Evolutionary conservation across 306 rosid genomes (phyloP), one percentile per base, ranked within the genome.

Genomic region (Lathyrus sativus): DNA sequence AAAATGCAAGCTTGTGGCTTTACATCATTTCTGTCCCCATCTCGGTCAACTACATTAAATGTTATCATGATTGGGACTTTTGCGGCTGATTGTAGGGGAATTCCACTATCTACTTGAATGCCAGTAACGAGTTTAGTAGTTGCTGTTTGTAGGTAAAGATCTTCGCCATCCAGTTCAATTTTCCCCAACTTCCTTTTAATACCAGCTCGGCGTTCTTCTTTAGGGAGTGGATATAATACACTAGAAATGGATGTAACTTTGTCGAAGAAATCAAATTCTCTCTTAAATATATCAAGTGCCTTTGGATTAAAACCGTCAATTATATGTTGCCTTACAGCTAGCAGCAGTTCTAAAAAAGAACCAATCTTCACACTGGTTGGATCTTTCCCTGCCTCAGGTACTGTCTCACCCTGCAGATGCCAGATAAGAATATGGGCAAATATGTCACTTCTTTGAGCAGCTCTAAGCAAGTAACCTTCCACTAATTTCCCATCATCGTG

Each of bases 181-280:
- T 88, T 86, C 90, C 86, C 97, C 84, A 90, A 87, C 85, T 90
- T 97, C 75, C 85, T 93, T 55, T 86, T 76, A 43, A 93, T 93
- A 64, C 98, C 95, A 72, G 95, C 97, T 76, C 90, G 87, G 19
- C 97, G 93, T 76, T 93, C 96, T 67, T 88, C 98, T 84, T 93
- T 93, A 13, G 92, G 87, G 75, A 90, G 83, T 17, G 91, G 95
- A 75, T 65, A 85, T 58, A 93, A 95, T 54, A 82, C 81, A 49
- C 99, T 97, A 9, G 99, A 93, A 74, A 93, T 90, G 68, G 99
- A 90, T 37, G 99, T 93, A 78, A 93, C 97, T 86, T 93, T 88
- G 83, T 93, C 97, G 71, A 93, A 90, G 86, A 93, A 93, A 85
- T 90, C 92, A 82, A 93, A 93, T 73, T 93, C 99, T 77, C 97